These are phyloP conservation scores for Cymbopogon citratus DNA, from an alignment of 176 grass and related monocot species.

Conservation along the genomic window DNA sequence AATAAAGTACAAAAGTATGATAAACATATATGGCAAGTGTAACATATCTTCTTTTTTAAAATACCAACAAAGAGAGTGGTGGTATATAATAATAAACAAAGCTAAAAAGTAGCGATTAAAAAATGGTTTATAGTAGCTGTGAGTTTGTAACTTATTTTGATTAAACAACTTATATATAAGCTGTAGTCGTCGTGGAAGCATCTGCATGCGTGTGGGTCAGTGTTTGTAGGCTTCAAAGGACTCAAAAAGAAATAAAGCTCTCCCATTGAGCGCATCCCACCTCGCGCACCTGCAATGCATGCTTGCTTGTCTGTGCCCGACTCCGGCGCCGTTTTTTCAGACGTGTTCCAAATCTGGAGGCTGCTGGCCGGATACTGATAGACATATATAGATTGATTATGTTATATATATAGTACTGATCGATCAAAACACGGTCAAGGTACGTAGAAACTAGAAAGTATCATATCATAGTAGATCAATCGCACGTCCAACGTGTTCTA, in stretches of 20 bases:
- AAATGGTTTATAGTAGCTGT: too few species aligned
- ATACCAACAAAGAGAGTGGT: too few species aligned
- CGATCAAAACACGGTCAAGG: neutral
- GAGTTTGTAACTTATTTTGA: too few species aligned
- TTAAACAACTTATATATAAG: neutral
- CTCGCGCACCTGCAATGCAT: neutral
- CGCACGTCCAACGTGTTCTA: too few species aligned
- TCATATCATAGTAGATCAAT: too few species aligned
- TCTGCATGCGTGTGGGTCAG: constrained; percentile 1
- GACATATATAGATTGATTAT: neutral
- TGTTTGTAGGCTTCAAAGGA: constrained; percentile 50
- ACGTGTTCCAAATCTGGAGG: constrained; percentile 29
- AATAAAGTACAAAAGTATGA: neutral
- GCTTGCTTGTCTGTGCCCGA: constrained; percentile 28
- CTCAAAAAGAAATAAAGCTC: neutral
- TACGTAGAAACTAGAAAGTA: neutral
- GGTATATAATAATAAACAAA: too few species aligned
- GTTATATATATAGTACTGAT: neutral
- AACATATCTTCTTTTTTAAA: neutral
- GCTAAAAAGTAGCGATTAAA: too few species aligned
- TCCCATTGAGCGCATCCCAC: too few species aligned
- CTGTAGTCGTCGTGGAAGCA: constrained; percentile 21
- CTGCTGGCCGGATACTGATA: neutral
- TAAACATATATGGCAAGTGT: neutral
- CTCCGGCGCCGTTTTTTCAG: constrained; percentile 39